These are phyloP conservation scores for Friedmanniomyces simplex DNA, from an alignment of 495 filamentous ascomycete species.

Conservation along the genomic window DNA sequence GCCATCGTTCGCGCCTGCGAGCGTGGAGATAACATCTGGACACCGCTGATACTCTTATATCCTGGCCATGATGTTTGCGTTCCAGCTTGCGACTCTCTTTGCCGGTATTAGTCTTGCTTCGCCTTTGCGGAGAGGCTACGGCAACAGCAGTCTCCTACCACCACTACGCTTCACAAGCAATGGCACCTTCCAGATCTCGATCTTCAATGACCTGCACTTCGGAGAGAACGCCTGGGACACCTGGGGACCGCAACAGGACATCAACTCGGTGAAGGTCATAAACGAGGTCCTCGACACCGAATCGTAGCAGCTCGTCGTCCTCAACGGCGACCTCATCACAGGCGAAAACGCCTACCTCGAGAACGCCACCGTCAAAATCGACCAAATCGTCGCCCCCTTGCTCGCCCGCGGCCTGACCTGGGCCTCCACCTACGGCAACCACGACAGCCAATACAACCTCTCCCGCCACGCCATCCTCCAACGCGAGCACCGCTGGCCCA, in stretches of 20 bases:
- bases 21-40: not conserved
- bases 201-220: constrained; percentile 62
- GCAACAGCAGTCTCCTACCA: not conserved
- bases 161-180: constrained; percentile 1
- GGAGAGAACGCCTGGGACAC: constrained; percentile 41
- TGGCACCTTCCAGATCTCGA: constrained; percentile 11
- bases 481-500: constrained; percentile 43
- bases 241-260: constrained; percentile 53
- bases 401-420: constrained; percentile 43
- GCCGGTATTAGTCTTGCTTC: not conserved
- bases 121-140: not conserved
- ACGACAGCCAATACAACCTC: constrained; percentile 55
- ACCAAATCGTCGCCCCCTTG: constrained; percentile 51
- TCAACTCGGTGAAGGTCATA: constrained; percentile 49
- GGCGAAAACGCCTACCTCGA: constrained; percentile 51
- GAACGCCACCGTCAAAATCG: constrained; percentile 50
- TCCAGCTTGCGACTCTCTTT: not conserved
- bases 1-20: not conserved
- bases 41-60: not conserved
- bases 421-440: constrained; percentile 68
- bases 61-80: not conserved
- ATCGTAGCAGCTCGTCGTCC: constrained; percentile 51
- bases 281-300: constrained; percentile 43
- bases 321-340: constrained; percentile 68
- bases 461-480: constrained; percentile 44